Evolutionary conservation across 192 early-diverging fungal species (phyloP).

Genomic region (Coemansia sp.): DNA sequence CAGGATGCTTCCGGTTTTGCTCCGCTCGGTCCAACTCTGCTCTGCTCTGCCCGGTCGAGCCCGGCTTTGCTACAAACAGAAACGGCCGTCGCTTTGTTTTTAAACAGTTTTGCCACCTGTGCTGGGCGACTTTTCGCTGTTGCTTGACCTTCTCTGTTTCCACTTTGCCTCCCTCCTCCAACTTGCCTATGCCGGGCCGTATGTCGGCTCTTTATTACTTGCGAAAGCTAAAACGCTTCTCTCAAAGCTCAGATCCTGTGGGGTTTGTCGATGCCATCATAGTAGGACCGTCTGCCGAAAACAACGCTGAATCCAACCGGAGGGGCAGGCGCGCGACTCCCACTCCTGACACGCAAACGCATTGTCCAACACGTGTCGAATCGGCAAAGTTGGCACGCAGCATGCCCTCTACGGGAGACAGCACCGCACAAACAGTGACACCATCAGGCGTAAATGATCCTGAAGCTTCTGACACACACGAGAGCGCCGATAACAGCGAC

Average conservation of each 20-base stretch:
- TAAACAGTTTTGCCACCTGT: neutral
- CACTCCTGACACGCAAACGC: neutral
- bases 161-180: neutral
- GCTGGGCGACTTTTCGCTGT: neutral
- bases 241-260: neutral
- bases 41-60: too few species aligned
- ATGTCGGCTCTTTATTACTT: neutral
- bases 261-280: neutral
- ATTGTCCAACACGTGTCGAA: neutral
- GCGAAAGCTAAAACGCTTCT: neutral
- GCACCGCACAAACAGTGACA: neutral
- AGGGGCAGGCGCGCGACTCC: neutral
- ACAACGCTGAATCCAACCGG: neutral
- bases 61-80: too few species aligned
- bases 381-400: neutral
- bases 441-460: neutral
- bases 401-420: neutral
- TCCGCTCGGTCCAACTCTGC: neutral
- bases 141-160: neutral
- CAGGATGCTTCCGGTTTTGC: neutral
- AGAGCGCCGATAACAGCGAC: slow-evolving; percentile 12
- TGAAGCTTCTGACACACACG: neutral
- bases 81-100: neutral
- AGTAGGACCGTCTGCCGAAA: neutral
- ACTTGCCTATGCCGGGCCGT: neutral